phyloP scores from a whole-genome alignment of 2,329 filamentous ascomycete species.

The Beauveria sp. region DNA sequence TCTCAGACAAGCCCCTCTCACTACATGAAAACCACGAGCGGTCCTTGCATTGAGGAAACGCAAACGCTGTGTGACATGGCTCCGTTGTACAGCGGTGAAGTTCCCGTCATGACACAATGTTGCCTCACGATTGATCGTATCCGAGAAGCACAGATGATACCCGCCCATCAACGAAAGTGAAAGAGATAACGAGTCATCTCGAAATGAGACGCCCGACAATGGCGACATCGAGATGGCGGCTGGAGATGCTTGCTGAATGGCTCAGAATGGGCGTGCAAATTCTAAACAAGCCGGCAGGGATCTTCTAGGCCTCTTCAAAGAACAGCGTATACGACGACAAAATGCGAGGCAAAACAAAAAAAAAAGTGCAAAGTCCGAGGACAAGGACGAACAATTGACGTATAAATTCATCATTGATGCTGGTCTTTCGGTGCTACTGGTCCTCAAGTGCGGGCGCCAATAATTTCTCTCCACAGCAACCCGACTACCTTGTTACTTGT shows the following conservation, averaged over 20 bases:
- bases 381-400: not conserved
- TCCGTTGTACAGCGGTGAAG: not conserved
- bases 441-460: not conserved
- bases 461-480: not conserved
- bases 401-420: not conserved
- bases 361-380: too few species aligned
- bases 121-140: not conserved
- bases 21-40: not conserved
- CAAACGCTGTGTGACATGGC: not conserved
- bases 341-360: too few species aligned
- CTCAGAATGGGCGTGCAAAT: not conserved
- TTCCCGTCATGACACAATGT: not conserved
- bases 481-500: too few species aligned
- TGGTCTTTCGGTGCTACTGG: not conserved
- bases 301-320: not conserved
- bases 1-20: not conserved
- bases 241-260: not conserved
- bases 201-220: not conserved
- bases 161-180: too few species aligned
- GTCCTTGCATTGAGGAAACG: not conserved
- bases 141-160: too few species aligned
- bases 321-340: not conserved
- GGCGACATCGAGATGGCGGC: not conserved
- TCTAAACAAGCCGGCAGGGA: not conserved
- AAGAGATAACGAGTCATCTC: too few species aligned